A percentile compares a stretch with the other conserved stretches of the same genome.
phyloP scores from a whole-genome alignment of 2,329 filamentous ascomycete species.

The Myriosclerotinia scirpicola region DNA sequence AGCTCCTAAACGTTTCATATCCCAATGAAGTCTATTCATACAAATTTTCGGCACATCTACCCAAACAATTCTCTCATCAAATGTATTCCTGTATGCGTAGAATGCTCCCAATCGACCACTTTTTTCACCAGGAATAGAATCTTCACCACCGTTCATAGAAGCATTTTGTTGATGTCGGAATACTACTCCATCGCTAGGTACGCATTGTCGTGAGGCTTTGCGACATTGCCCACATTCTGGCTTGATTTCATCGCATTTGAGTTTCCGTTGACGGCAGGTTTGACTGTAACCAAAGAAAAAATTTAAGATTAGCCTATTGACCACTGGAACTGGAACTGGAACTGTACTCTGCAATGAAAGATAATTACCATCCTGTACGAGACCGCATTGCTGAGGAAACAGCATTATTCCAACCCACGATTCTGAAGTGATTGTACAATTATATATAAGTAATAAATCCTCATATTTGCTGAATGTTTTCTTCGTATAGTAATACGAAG shows the following conservation, averaged over 20 bases:
- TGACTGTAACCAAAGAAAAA: constrained; percentile 41
- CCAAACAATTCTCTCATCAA: constrained; percentile 60
- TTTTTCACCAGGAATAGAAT: constrained; percentile 40
- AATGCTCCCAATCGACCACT: constrained; percentile 54
- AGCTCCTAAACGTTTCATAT: constrained; percentile 32
- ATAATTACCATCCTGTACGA: constrained; percentile 42
- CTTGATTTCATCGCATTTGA: constrained; percentile 64
- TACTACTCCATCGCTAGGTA: constrained; percentile 61
- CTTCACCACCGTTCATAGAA: constrained; percentile 58
- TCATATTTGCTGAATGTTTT: constrained; percentile 7
- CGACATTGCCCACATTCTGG: constrained; percentile 60
- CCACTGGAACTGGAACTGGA: background rate
- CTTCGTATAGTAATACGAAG: constrained; percentile 1
- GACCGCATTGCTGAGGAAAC: constrained; percentile 40
- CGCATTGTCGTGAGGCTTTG: constrained; percentile 58
- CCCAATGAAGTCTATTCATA: constrained; percentile 36
- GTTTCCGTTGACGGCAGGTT: constrained; percentile 60
- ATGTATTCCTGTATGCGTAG: constrained; percentile 67
- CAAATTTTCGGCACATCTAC: constrained; percentile 59
- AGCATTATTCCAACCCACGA: constrained; percentile 19
- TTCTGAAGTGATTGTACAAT: background rate
- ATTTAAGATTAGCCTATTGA: constrained; percentile 20
- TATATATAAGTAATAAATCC: background rate
- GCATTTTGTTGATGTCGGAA: constrained; percentile 70
- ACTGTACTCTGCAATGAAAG: background rate